A percentile compares a stretch with the other conserved stretches of the same genome.
These are phyloP conservation scores for Mrakia blollopis DNA, from an alignment of 768 basidiomycete genomes.

Conservation along the genomic window DNA sequence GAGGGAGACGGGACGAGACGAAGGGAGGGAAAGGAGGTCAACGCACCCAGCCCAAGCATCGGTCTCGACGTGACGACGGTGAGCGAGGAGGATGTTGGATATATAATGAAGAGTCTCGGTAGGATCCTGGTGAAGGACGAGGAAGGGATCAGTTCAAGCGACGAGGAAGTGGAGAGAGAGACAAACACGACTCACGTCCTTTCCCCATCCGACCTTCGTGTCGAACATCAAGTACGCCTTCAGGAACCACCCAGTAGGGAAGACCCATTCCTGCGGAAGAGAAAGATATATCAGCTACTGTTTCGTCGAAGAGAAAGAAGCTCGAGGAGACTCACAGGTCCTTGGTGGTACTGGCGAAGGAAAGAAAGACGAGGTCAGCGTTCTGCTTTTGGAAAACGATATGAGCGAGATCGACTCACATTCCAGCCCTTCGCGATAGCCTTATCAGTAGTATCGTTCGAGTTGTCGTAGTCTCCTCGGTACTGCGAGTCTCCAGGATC, in stretches of 20 bases:
- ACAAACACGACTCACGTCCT: constrained; percentile 53
- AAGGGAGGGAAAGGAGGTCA: background rate
- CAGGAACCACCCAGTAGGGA: constrained; percentile 92
- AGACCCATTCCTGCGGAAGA: constrained; percentile 79
- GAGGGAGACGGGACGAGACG: background rate
- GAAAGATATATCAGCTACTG: too few species aligned
- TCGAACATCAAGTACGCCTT: constrained; percentile 90
- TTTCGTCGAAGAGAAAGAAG: background rate
- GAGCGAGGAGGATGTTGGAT: constrained; percentile 63
- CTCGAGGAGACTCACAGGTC: background rate
- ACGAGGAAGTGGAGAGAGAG: background rate
- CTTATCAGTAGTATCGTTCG: constrained; percentile 80
- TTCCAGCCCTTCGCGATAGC: constrained; percentile 88
- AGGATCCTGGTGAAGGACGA: constrained; percentile 52
- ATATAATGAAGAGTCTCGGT: constrained; percentile 72
- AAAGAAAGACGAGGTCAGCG: background rate
- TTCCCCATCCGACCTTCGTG: constrained; percentile 59
- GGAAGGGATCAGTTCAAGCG: constrained; percentile 22
- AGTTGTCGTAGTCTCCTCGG: constrained; percentile 85
- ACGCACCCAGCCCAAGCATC: constrained; percentile 77
- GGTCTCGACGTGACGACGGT: constrained; percentile 66
- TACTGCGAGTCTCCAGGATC: constrained; percentile 85
- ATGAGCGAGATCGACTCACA: constrained; percentile 57
- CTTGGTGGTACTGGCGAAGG: constrained; percentile 8
- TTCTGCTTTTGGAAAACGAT: background rate